Evolutionary conservation across 83 land plant genomes (phyloP).

Genomic region (Isoetes engelmannii): DNA sequence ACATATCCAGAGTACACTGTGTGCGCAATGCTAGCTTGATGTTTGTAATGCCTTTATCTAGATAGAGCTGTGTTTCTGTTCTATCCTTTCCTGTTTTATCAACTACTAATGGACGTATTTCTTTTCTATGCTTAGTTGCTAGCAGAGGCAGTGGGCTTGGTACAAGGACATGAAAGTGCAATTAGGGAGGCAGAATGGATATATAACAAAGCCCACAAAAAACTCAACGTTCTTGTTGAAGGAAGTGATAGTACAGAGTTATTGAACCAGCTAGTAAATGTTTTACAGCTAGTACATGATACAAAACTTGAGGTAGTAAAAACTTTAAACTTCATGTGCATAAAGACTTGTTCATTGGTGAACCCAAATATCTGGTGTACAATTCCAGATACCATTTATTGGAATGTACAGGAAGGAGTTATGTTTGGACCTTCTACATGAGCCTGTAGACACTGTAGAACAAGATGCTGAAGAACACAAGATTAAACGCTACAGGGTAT

Average conservation of each 20-base stretch:
- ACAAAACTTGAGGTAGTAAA: constrained; percentile 56
- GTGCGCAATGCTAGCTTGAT: too few species aligned
- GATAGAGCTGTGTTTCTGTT: too few species aligned
- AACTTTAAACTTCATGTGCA: too few species aligned
- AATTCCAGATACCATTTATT: constrained; percentile 70
- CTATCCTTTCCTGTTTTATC: too few species aligned
- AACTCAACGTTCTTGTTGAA: constrained; percentile 20
- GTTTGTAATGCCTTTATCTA: too few species aligned
- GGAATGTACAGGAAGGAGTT: constrained; percentile 82
- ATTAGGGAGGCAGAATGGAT: constrained; percentile 55
- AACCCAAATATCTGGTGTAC: not conserved
- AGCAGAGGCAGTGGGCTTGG: constrained; percentile 49
- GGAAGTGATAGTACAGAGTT: too few species aligned
- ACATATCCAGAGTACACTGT: too few species aligned
- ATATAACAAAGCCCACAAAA: constrained; percentile 39
- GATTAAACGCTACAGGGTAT: too few species aligned
- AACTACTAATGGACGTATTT: too few species aligned
- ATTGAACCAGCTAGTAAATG: constrained; percentile 50
- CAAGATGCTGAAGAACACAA: too few species aligned
- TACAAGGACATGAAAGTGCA: constrained; percentile 42
- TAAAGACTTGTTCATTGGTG: not conserved
- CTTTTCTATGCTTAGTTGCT: constrained; percentile 29
- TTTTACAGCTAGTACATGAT: constrained; percentile 57
- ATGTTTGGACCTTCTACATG: constrained; percentile 50
- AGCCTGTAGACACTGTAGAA: not conserved